Evolutionary conservation across 2,329 filamentous ascomycete genomes (phyloP), one percentile per base, ranked within the genome.

Genomic region (Teratosphaeriaceae sp.): DNA sequence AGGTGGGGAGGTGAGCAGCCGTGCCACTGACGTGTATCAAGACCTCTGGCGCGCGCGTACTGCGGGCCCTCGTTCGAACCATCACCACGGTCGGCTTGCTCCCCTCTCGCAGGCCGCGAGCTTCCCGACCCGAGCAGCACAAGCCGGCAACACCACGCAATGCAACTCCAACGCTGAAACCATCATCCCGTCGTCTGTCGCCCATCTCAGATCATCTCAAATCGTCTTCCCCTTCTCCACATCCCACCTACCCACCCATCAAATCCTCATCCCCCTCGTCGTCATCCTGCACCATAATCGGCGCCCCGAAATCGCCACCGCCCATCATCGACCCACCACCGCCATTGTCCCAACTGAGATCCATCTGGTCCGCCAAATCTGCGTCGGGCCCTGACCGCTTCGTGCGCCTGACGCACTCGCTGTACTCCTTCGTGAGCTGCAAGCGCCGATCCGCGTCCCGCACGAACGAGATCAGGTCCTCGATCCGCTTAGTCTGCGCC

Each of bases 351-450:
- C 53, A 63, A 1, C 50, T 55, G 13, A 62, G 45, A 45, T 64
- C 61, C 61, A 65, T 64, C 35, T 57, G 56, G 34, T 64, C 63
- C 15, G 60, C 61, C 23, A 57, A 50, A 29, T 63, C 62, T 6
- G 52, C 53, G 27, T 60, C 60, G 7, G 55, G 55, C n/a, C 58
- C 60, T 5, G 52, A 51, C 40, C 66, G 65, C 60, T 67, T 67
- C 53, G 65, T 71, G 42, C 72, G 68, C 54, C 70, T 72, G 40
- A 73, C 46, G 39, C 68, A 67, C 33, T 79, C 74, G 23, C 80
- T 64, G 52, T 76, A 79, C 56, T 82, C 79, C 52, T 73, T 76
- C 43, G 69, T 75, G 31, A 83, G 58, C 31, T 73, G 74, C 38
- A 82, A 56, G 15, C 71, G 73, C 41, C 71, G 68, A 48, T 80